Evolutionary conservation across 805 yeast species (phyloP).

Genomic region (Myxozyma neotropica): DNA sequence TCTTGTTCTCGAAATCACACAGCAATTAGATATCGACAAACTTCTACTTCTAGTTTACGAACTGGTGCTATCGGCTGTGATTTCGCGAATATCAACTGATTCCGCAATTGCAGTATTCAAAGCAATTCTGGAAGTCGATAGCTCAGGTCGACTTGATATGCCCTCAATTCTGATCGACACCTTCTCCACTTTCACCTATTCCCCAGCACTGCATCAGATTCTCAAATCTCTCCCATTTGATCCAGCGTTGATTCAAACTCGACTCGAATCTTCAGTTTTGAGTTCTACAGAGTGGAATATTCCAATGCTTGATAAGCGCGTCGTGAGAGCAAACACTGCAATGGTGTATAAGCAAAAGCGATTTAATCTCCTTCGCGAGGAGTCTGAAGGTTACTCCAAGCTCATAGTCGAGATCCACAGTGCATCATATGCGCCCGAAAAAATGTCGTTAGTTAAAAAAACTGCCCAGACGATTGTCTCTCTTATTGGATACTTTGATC

Average conservation of each 20-base stretch:
- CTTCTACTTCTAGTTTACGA: constrained; percentile 19
- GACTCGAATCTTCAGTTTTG: constrained; percentile 36
- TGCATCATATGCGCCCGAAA: constrained; percentile 34
- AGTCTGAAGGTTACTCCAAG: constrained; percentile 75
- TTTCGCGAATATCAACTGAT: constrained; percentile 7
- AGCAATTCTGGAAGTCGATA: not conserved
- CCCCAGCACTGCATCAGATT: constrained; percentile 22
- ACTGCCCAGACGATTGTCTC: constrained; percentile 54
- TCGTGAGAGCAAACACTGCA: constrained; percentile 48
- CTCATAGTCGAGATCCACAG: constrained; percentile 42
- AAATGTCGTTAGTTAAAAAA: constrained; percentile 39
- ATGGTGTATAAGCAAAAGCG: constrained; percentile 54
- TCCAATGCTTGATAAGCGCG: constrained; percentile 44
- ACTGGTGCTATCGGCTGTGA: constrained; percentile 12
- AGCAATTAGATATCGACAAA: constrained; percentile 1
- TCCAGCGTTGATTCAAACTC: constrained; percentile 32
- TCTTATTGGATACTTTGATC: constrained; percentile 70
- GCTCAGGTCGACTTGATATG: not conserved
- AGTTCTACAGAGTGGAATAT: constrained; percentile 16
- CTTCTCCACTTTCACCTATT: constrained; percentile 13
- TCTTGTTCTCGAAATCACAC: not conserved
- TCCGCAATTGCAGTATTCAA: constrained; percentile 5
- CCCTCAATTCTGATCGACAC: constrained; percentile 20
- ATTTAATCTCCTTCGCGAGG: constrained; percentile 71
- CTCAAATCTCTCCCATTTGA: constrained; percentile 35